Evolutionary conservation across 2,329 filamentous ascomycete genomes (phyloP), one percentile per base, ranked within the genome.

Genomic region (Calonectria pauciramosa): DNA sequence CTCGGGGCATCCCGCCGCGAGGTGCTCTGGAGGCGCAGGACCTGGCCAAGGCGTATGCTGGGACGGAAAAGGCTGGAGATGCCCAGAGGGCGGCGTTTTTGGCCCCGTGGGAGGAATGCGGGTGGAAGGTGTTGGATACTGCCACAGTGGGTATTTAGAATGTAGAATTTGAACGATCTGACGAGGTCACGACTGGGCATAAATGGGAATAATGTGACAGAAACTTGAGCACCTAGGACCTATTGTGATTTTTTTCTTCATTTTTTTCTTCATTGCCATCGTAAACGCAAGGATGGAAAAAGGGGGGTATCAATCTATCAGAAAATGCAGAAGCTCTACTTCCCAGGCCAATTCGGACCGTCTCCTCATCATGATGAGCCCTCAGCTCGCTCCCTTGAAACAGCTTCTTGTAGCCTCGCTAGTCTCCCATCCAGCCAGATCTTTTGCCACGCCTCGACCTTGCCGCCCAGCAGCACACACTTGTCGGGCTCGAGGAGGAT

Each of bases 381-480:
- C 67, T 67, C 74, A 54, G 44, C 77, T 36, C 79, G 72, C 41
- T 83, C 82, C 49, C 80, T 83, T 26, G 88, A 87, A 23, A 93
- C 90, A 16, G 89, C 90, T 66, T 91, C 90, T 82, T 91, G 92
- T 74, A 99, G 84, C 76, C 91, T 90, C 64, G 89, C 89, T 83
- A 98, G 93, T 76, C 94, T 90, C 2, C 91, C 92, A 18, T 93
- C 91, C 60, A 89, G 89, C 96, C 96, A 99, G 10, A 89, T 89
- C 82, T 91, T 93, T 82, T 99, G 95, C 89, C 96, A 91, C 0
- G 87, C 88, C 70, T 98, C 96, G 56, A 99, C 90, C 86, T 95
- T 97, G 0, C 97, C 97, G 2, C 97, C 97, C n/a, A 98, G 85
- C 2, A 98, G 82, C n/a, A 91, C 89, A 69, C 92, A 93, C 71